A percentile compares a stretch with the other conserved stretches of the same genome.
Conservation (phyloP, 768 basidiomycete genomes). For the Podaxis sp. region DNA sequence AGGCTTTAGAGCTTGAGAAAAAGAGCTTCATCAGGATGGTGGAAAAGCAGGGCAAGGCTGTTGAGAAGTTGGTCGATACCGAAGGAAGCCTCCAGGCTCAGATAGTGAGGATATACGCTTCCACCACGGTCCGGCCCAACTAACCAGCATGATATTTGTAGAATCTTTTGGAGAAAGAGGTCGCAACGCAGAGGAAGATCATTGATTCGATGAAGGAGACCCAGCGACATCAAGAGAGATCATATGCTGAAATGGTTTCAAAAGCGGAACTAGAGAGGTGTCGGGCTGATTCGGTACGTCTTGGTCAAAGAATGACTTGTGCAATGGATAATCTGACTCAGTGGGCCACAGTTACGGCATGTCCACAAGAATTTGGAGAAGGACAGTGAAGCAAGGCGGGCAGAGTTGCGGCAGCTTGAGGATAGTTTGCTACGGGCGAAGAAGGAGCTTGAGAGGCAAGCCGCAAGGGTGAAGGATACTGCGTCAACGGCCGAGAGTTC, state of each 20-base stretch:
- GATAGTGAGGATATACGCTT: constrained; percentile 41
- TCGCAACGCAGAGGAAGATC: constrained; percentile 25
- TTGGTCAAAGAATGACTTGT: background rate
- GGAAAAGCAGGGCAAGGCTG: constrained; percentile 45
- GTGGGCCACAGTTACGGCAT: constrained; percentile 5
- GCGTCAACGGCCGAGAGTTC: background rate
- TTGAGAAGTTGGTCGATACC: constrained; percentile 62
- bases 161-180: constrained; percentile 40
- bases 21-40: constrained; percentile 52
- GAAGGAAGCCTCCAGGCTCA: constrained; percentile 58
- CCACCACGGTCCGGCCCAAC: background rate
- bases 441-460: constrained; percentile 25
- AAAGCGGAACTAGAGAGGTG: constrained; percentile 35
- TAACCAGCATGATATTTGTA: background rate
- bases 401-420: constrained; percentile 37
- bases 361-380: constrained; percentile 32
- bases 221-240: constrained; percentile 25
- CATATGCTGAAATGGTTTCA: constrained; percentile 27
- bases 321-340: background rate
- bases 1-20: constrained; percentile 72
- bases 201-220: constrained; percentile 21
- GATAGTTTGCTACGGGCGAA: constrained; percentile 44
- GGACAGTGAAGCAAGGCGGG: constrained; percentile 24
- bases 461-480: constrained; percentile 1
- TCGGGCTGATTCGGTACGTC: constrained; percentile 34